These are phyloP conservation scores for Pyrenochaeta sp. DNA, from an alignment of 2,329 filamentous ascomycete genomes.

Conservation along the genomic window DNA sequence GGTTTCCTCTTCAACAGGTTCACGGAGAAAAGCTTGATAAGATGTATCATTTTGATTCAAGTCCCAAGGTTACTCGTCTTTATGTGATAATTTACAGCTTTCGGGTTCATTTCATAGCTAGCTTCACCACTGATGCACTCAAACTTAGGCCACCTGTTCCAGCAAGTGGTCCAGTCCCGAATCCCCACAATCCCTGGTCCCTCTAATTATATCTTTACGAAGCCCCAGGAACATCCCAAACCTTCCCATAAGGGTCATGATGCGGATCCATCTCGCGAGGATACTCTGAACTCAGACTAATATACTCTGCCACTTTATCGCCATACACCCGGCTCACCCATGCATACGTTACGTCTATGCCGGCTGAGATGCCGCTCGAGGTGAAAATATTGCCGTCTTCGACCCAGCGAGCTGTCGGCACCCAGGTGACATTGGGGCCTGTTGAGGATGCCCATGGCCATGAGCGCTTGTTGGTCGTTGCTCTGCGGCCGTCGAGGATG, in stretches of 20 bases:
- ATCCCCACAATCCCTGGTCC: too few species aligned
- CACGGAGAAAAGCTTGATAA: too few species aligned
- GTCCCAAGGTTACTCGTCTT: too few species aligned
- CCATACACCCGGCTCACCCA: conserved; percentile 64
- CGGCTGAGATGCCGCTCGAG: conserved; percentile 68
- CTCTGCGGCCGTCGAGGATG: conserved; percentile 65
- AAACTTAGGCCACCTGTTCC: too few species aligned
- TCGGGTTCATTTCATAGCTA: too few species aligned
- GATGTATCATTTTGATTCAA: too few species aligned
- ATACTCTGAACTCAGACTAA: conserved; percentile 64
- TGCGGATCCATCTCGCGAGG: conserved; percentile 57
- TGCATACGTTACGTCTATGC: conserved; percentile 67
- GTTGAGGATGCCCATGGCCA: conserved; percentile 58
- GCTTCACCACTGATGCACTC: too few species aligned
- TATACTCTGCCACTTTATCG: conserved; percentile 55
- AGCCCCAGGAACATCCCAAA: conserved; percentile 30
- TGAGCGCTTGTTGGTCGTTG: conserved; percentile 70
- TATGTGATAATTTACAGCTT: too few species aligned
- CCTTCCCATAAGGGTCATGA: conserved; percentile 62
- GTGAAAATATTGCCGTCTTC: conserved; percentile 72
- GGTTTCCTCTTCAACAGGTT: too few species aligned
- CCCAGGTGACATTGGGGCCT: conserved; percentile 60
- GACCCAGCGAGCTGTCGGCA: conserved; percentile 67
- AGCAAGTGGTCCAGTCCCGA: too few species aligned
- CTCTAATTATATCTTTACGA: too few species aligned